Base-by-base conservation (phyloP, 495 filamentous ascomycete species). In the Penicillium paradoxum region DNA sequence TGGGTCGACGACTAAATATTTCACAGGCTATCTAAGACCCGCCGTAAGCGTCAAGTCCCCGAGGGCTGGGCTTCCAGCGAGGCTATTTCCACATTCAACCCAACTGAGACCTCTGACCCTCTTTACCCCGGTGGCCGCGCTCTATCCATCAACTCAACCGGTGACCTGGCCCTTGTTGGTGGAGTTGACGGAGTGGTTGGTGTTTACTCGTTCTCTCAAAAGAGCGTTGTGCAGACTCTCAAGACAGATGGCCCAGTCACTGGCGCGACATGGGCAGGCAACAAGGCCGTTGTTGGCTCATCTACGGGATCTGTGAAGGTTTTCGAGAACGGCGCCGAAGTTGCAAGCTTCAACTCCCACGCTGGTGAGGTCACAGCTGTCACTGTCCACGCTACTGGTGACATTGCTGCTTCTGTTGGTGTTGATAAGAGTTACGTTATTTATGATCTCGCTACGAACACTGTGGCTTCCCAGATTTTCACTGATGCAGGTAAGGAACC, bases 351-450 rank as follows among this genome's bases (percentile, higher is more conserved):
- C 59, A 71, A 73, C 22, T 80, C 85, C 2, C 93, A 98, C 63
- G 88, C 90, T 51, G 95, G 93, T 11, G 78, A 84, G 29, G 87
- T 83, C 2, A 89, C 83, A 6, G 87, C 82, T 3, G 68, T 97
- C 34, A 81, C 90, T 17, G 65, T 93, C 3, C 95, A 98, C 67
- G 88, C 93, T 2, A 86, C 87, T 66, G 88, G 84, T 27, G 83
- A 90, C 18, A 84, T 98, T 54, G 73, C 96, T 18, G 91, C 87
- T 9, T 96, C 91, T 0, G 84, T 91, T 25, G 93, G 93, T 44
- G 80, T 82, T 4, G 93, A 98, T 67, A 97, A 96, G 78, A 93
- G 88, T 71, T 93, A 90, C 62, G 83, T 93, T 3, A 81, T 97
- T 58, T 96, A 97, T 65, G 91, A 98, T 65, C 67, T 96, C 51